Conservation (phyloP, 2,329 filamentous ascomycete species). For the Penicillium capsulatum region DNA sequence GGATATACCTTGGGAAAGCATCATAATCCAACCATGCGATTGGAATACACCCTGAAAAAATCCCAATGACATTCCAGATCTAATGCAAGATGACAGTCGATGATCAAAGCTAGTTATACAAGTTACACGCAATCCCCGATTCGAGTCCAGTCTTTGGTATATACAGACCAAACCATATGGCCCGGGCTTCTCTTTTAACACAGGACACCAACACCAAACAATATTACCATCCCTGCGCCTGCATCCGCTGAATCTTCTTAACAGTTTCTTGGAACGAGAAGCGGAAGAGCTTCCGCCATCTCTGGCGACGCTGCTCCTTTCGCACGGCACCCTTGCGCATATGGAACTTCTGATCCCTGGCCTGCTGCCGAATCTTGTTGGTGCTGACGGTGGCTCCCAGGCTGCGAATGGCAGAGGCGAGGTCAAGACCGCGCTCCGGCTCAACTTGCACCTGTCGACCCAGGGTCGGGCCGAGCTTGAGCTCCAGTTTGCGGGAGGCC, state of each 20-base stretch:
- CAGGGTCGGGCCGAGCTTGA: conserved; percentile 37
- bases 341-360: conserved; percentile 38
- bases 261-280: conserved; percentile 43
- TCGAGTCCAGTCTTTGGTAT: conserved; percentile 15
- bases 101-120: conserved; percentile 17
- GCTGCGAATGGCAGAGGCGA: conserved; percentile 26
- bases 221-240: conserved; percentile 44
- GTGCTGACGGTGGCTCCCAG: conserved; percentile 24
- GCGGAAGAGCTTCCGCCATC: conserved; percentile 46
- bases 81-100: conserved; percentile 17
- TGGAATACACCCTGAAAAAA: conserved; percentile 3
- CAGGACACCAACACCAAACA: background rate
- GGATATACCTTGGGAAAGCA: background rate
- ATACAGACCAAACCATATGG: conserved; percentile 10
- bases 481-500: conserved; percentile 25
- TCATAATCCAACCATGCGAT: too few relatives aligned
- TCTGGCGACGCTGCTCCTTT: conserved; percentile 37
- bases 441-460: conserved; percentile 36
- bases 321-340: conserved; percentile 40
- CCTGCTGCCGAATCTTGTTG: conserved; percentile 35
- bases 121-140: conserved; percentile 4
- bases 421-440: conserved; percentile 31
- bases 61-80: conserved; percentile 22
- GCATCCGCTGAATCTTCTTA: conserved; percentile 42
- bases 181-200: background rate